Conservation (phyloP, 306 rosid genomes). For the Sicyos edulis region DNA sequence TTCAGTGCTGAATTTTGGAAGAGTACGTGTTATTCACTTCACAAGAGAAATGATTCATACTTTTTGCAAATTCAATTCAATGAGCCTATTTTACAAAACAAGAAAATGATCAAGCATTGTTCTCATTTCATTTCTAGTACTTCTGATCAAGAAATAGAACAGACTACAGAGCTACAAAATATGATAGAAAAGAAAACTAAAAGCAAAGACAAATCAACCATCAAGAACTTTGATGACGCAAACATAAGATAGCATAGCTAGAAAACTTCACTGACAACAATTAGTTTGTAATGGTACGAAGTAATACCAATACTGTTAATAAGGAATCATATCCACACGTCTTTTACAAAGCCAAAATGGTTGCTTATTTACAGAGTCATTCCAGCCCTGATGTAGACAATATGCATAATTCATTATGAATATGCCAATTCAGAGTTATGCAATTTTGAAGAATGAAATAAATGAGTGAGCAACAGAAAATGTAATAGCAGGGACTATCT, state of each 20-base stretch:
- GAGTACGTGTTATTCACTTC: neutral
- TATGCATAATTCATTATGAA: neutral
- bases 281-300: neutral
- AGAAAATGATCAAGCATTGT: no score
- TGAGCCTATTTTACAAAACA: no score
- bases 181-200: neutral
- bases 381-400: neutral
- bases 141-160: neutral
- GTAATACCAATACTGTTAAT: neutral
- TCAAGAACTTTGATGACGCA: neutral
- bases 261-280: no score
- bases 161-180: neutral
- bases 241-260: neutral
- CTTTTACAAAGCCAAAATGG: neutral
- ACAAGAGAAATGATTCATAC: neutral
- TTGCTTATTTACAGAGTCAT: neutral
- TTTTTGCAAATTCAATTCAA: neutral
- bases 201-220: conserved; percentile 2
- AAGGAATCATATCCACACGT: neutral
- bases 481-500: neutral
- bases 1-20: neutral
- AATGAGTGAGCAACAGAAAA: neutral
- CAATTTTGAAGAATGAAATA: neutral
- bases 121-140: neutral
- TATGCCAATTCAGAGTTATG: neutral